Evolutionary conservation across 228 moss, liverwort and hornwort genomes (phyloP).

Genomic region (Sphagnum fallax): DNA sequence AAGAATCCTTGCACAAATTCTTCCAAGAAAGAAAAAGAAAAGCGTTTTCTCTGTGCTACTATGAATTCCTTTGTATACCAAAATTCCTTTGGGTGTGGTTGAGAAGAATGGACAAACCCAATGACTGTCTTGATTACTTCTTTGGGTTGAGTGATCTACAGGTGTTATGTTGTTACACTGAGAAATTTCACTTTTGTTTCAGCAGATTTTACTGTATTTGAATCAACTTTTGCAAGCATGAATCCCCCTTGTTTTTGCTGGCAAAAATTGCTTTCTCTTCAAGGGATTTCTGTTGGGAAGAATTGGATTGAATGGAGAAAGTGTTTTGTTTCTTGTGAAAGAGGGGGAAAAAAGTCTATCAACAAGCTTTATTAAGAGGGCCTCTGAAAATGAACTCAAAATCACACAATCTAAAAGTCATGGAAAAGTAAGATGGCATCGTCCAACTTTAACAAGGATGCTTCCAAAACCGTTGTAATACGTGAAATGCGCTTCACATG

Average conservation of each 20-base stretch:
- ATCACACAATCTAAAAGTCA: slow-evolving; percentile 37
- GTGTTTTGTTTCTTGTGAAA: not conserved
- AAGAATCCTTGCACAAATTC: no score
- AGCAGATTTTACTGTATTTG: not conserved
- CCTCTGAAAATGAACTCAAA: not conserved
- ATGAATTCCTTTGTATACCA: no score
- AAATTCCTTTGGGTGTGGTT: no score
- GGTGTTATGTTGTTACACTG: no score
- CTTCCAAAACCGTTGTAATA: slow-evolving; percentile 69
- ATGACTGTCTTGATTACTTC: no score
- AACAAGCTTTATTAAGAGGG: not conserved
- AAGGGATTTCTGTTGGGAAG: not conserved
- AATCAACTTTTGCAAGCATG: not conserved
- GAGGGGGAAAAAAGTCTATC: not conserved
- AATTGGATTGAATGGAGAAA: not conserved
- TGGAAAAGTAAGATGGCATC: slow-evolving; percentile 74
- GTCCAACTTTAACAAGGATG: slow-evolving; percentile 77
- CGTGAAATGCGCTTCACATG: slow-evolving; percentile 74
- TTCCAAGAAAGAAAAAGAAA: no score
- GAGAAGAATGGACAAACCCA: no score
- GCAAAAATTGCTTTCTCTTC: not conserved
- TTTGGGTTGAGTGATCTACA: no score
- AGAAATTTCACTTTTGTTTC: no score
- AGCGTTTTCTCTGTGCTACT: no score
- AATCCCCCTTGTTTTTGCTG: not conserved